Evolutionary conservation across 768 basidiomycete genomes (phyloP), one percentile per base, ranked within the genome.

Genomic region (Collybiopsis confluens): DNA sequence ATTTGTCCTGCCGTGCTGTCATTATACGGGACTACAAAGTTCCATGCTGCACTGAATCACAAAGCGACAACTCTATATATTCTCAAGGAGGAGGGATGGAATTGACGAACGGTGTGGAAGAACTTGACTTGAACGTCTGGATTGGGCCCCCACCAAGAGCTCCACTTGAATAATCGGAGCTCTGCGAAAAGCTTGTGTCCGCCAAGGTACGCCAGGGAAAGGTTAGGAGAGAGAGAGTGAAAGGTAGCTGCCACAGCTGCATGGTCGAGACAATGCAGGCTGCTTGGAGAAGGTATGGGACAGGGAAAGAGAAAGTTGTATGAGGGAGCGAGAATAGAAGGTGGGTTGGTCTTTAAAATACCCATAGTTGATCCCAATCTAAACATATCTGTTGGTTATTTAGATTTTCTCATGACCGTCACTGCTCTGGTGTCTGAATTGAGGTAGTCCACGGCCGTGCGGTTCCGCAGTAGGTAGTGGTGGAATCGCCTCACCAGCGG

Each of bases 1-100:
- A 52, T 40, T 33, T 52, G 50, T 16, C 35, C 47, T 3, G 35
- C 16, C 7, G 50, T 52, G 11, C 38, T 41, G 24, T 43, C 41
- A 52, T 52, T 52, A 28, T 28, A 40, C 20, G 50, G 50, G 16
- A 52, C 41, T 5, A 52, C 40, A 20, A 52, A 52, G 26, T 52
- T 52, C 50, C 50, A 52, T 21, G 18, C 26, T 28, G 50, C 23
- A 16, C 50, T 52, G 21, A 5, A 9, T 37, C 20, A 48, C 3
- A 37, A 7, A 23, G 1, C 13, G 35, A 1, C 27, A 18, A 13
- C n/a, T 21, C 9, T 21, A 41, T 52, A 35, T 10, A 23, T 4
- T 20, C 15, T 18, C 4, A 24, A 52, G 24, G 21, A 4, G 28
- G 8, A n/a, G n/a, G n/a, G n/a, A n/a, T 40, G 11, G 4, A 27